Conservation (phyloP, 768 basidiomycete genomes). For the Lentinula detonsa region DNA sequence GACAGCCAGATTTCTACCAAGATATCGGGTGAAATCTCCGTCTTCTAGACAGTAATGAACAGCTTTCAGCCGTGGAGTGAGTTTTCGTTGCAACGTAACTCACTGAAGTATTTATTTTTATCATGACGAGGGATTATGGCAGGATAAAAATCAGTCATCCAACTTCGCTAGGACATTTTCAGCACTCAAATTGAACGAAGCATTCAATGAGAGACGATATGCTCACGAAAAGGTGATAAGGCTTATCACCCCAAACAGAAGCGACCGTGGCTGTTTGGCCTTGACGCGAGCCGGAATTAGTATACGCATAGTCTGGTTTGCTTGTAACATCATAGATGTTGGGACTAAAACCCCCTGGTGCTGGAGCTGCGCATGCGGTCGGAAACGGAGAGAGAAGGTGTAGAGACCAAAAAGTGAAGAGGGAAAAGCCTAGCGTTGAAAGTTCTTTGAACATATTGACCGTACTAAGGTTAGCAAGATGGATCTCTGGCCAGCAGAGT, state of each 20-base stretch:
- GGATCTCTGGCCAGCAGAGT: neutral
- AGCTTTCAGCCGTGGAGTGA: too few species aligned
- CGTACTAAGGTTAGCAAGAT: neutral
- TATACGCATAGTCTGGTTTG: too few species aligned
- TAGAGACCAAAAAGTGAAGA: neutral
- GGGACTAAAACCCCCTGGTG: neutral
- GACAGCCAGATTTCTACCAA: neutral
- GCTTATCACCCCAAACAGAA: too few species aligned
- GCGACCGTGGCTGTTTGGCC: too few species aligned
- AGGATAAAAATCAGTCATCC: neutral
- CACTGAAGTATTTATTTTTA: neutral
- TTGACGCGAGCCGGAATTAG: too few species aligned
- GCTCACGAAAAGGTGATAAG: too few species aligned
- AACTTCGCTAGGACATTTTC: neutral
- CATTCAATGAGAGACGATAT: too few species aligned
- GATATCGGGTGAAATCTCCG: neutral
- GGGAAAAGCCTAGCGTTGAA: neutral
- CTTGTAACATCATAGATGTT: too few species aligned
- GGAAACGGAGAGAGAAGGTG: neutral
- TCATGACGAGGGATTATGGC: neutral
- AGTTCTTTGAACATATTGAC: neutral
- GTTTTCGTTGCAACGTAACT: neutral
- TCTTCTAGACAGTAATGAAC: neutral
- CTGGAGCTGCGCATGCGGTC: neutral
- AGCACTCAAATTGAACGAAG: neutral